Conservation (phyloP, 1,284 basidiomycete species). For the Ganoderma leucocontextum region DNA sequence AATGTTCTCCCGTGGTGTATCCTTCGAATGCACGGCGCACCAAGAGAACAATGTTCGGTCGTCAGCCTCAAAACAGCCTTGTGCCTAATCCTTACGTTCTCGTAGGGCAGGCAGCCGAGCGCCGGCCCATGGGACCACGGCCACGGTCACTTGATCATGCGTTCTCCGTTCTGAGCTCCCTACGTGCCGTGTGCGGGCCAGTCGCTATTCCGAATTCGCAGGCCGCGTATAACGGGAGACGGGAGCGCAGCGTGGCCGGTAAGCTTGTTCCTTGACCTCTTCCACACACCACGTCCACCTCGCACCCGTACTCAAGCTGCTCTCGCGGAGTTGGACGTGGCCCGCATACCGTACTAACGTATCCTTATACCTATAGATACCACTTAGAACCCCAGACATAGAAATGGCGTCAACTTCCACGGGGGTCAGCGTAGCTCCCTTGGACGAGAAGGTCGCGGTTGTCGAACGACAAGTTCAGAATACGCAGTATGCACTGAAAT, state of each 20-base stretch:
- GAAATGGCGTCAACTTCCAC: constrained; percentile 20
- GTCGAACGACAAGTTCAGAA: constrained; percentile 26
- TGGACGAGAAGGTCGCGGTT: constrained; percentile 33
- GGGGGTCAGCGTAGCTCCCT: constrained; percentile 28
- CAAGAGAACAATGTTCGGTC: neutral
- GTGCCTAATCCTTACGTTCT: constrained; percentile 17
- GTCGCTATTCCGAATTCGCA: constrained; percentile 17
- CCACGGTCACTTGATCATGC: constrained; percentile 32
- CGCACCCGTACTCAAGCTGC: neutral
- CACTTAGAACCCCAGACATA: neutral
- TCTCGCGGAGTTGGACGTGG: neutral
- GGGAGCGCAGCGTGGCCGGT: neutral
- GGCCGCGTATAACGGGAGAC: constrained; percentile 13
- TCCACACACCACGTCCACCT: constrained; percentile 2
- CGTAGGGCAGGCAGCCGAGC: constrained; percentile 23
- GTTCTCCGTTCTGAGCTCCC: neutral
- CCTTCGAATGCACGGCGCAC: neutral
- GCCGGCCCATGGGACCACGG: constrained; percentile 18
- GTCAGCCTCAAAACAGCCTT: neutral
- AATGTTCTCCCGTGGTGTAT: neutral
- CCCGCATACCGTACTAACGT: neutral
- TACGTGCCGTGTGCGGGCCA: neutral
- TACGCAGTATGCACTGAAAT: constrained; percentile 43
- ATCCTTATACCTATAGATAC: neutral
- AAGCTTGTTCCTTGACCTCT: neutral